These are phyloP conservation scores for Tricholoma bakamatsutake DNA, from an alignment of 768 basidiomycete genomes.

Conservation along the genomic window DNA sequence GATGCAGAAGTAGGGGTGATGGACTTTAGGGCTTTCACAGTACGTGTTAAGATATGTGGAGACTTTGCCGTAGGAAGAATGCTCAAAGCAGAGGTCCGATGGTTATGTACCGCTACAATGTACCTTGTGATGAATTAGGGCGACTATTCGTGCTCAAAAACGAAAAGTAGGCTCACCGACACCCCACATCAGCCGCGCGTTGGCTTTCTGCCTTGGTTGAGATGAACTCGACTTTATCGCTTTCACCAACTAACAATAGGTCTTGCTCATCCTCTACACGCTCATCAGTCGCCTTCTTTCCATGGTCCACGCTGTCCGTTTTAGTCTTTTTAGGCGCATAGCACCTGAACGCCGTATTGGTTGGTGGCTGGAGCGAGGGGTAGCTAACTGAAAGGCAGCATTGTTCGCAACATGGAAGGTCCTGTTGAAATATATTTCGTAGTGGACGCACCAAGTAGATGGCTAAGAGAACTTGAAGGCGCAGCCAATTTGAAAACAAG, in stretches of 20 bases:
- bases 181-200: slow-evolving; percentile 49
- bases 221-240: slow-evolving; percentile 76
- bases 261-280: slow-evolving; percentile 21
- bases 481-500: slow-evolving; percentile 27
- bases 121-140: slow-evolving; percentile 48
- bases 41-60: slow-evolving; percentile 60
- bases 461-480: slow-evolving; percentile 25
- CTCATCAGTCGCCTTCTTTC: slow-evolving; percentile 11
- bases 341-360: slow-evolving; percentile 54
- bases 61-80: slow-evolving; percentile 65
- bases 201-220: slow-evolving; percentile 52
- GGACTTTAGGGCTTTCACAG: slow-evolving; percentile 81
- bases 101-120: slow-evolving; percentile 78
- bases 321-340: slow-evolving; percentile 45
- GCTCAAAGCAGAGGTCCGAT: slow-evolving; percentile 61
- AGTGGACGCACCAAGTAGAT: slow-evolving; percentile 30
- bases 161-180: slow-evolving; percentile 47
- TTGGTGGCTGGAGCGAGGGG: slow-evolving; percentile 56
- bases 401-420: not conserved
- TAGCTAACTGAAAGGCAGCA: slow-evolving; percentile 43
- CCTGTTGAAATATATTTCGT: not conserved
- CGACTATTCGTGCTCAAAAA: not conserved
- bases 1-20: slow-evolving; percentile 46
- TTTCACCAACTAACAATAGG: slow-evolving; percentile 75
- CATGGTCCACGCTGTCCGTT: slow-evolving; percentile 19